Conservation (phyloP, 2,329 filamentous ascomycete genomes). For the Sporothrix variecibatus region DNA sequence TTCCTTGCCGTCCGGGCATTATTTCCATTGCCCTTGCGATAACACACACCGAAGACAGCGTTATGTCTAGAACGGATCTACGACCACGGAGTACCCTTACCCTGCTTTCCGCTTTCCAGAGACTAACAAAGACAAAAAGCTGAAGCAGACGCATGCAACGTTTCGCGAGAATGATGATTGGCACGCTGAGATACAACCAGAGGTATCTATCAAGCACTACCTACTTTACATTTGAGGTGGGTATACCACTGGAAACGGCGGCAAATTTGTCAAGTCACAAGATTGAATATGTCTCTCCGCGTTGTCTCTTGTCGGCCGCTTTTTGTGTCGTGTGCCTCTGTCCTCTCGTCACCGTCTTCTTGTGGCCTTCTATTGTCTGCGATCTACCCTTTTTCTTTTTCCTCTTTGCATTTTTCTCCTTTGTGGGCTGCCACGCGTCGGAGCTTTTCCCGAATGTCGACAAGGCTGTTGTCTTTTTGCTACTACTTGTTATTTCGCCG, state of each 20-base stretch:
- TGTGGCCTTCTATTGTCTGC: neutral
- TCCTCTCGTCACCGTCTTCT: neutral
- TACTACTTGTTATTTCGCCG: neutral
- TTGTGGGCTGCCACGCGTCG: neutral
- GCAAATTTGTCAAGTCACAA: neutral
- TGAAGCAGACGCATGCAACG: constrained; percentile 18
- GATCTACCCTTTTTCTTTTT: neutral
- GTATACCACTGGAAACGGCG: neutral
- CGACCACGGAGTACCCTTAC: neutral
- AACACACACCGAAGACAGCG: neutral
- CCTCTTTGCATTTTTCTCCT: neutral
- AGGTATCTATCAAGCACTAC: neutral
- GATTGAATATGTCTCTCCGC: neutral
- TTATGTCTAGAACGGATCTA: neutral
- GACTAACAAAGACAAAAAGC: neutral
- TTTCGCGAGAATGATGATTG: constrained; percentile 10
- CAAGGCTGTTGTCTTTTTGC: neutral
- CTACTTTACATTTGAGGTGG: neutral
- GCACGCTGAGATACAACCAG: constrained; percentile 3
- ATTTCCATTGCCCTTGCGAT: neutral
- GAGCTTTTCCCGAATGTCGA: constrained; percentile 1
- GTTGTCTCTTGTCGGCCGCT: neutral
- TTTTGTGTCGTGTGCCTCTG: neutral
- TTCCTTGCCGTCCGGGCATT: neutral
- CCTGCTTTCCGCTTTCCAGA: neutral